Percentiles rank a stretch among this genome's conserved stretches.
phyloP scores from a whole-genome alignment of 2,329 filamentous ascomycete species.

The Malbranchea cinnamomea region DNA sequence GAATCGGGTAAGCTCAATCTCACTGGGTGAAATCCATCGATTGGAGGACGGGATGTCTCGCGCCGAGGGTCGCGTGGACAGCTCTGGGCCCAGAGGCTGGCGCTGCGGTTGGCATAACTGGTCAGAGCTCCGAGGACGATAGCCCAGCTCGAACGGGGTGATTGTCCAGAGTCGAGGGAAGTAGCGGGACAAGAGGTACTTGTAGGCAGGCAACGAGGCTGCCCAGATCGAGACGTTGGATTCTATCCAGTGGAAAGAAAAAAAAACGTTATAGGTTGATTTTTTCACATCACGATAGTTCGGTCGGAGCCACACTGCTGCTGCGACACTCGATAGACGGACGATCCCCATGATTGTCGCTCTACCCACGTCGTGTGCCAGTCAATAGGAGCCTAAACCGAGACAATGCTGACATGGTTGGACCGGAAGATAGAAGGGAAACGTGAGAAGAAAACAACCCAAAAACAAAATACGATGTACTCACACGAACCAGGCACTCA shows the following conservation, averaged over 20 bases:
- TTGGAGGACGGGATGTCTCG: neutral
- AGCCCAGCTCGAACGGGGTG: neutral
- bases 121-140: neutral
- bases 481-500: slow-evolving; percentile 7
- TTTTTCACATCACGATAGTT: no score
- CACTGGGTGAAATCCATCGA: neutral
- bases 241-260: no score
- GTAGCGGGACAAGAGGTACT: slow-evolving; percentile 6
- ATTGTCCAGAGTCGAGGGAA: slow-evolving; percentile 6
- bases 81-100: neutral
- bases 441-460: no score
- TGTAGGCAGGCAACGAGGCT: slow-evolving; percentile 6
- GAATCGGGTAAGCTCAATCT: slow-evolving; percentile 7
- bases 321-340: no score
- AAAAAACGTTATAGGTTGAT: no score
- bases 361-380: slow-evolving; percentile 1
- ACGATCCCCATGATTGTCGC: slow-evolving; percentile 3
- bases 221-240: slow-evolving; percentile 7
- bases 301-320: no score
- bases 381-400: no score
- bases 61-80: no score
- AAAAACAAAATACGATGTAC: neutral
- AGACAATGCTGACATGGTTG: no score
- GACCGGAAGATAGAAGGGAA: no score
- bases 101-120: neutral